A percentile compares a stretch with the other conserved stretches of the same genome.
These are phyloP conservation scores for Dryas octopetala DNA, from an alignment of 306 rosid species.

Conservation along the genomic window DNA sequence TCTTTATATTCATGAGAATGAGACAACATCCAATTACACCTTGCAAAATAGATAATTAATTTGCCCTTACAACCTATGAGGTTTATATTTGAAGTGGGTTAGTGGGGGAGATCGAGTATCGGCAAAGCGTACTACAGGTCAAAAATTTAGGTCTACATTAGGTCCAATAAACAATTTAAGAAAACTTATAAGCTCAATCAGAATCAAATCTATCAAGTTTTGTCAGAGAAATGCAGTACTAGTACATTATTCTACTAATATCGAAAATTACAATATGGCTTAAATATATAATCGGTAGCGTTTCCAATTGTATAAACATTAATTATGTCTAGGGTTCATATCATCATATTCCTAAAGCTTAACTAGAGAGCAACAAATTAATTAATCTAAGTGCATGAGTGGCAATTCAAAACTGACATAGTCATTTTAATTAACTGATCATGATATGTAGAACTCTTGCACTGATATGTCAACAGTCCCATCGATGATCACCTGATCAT, in stretches of 20 bases:
- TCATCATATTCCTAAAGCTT: background rate
- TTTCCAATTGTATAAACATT: conserved; percentile 47
- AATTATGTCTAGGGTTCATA: conserved; percentile 46
- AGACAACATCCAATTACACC: background rate
- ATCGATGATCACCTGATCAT: background rate
- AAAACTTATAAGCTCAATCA: conserved; percentile 8
- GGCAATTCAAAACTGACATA: conserved; percentile 9
- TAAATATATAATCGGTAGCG: conserved; percentile 25
- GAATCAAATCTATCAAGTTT: background rate
- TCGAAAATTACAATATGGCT: conserved; percentile 35
- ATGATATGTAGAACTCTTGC: conserved; percentile 26
- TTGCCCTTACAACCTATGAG: background rate
- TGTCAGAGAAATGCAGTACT: conserved; percentile 31
- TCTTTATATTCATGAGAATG: background rate
- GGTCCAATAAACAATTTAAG: conserved; percentile 3
- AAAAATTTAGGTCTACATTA: conserved; percentile 25
- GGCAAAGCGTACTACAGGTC: conserved; percentile 5
- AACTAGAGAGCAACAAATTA: conserved; percentile 30
- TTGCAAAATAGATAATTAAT: background rate
- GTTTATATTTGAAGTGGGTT: background rate
- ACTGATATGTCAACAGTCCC: conserved; percentile 12
- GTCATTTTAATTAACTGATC: background rate
- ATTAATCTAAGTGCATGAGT: conserved; percentile 40
- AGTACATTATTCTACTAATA: conserved; percentile 28
- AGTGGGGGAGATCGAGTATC: background rate